Conservation (phyloP, 2,329 filamentous ascomycete species). For the Hypoxylon sp. region DNA sequence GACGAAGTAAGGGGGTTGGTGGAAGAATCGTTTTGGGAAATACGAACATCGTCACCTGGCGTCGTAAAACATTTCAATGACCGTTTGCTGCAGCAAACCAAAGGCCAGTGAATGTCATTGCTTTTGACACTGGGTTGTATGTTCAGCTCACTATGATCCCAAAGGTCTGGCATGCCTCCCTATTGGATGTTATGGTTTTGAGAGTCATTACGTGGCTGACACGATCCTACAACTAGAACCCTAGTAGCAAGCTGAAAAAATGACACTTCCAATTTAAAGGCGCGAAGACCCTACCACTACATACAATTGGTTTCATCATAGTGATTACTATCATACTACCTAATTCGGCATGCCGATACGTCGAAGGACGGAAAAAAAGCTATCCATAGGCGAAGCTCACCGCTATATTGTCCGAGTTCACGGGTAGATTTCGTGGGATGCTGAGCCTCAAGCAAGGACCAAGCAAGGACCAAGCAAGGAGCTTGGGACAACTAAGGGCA, state of each 20-base stretch:
- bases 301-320: constrained; percentile 11
- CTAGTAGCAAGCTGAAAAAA: constrained; percentile 12
- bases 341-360: constrained; percentile 20
- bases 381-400: constrained; percentile 12
- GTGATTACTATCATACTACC: constrained; percentile 9
- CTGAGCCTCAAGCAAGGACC: constrained; percentile 34
- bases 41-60: background rate
- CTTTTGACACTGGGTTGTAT: background rate
- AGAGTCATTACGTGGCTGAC: constrained; percentile 6
- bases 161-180: background rate
- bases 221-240: constrained; percentile 12
- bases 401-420: constrained; percentile 16
- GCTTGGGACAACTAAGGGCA: constrained; percentile 19
- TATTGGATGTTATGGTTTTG: background rate
- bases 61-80: background rate
- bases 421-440: constrained; percentile 23
- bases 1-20: constrained; percentile 6
- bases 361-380: background rate
- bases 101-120: background rate
- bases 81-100: background rate
- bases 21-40: background rate
- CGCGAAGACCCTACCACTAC: constrained; percentile 6
- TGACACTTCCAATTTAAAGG: background rate
- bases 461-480: constrained; percentile 9
- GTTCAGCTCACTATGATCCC: background rate